A percentile compares a stretch with the other conserved stretches of the same genome.
Evolutionary conservation across 352 stramenopile genomes (phyloP).

Genomic region (Blastocystis sp.): DNA sequence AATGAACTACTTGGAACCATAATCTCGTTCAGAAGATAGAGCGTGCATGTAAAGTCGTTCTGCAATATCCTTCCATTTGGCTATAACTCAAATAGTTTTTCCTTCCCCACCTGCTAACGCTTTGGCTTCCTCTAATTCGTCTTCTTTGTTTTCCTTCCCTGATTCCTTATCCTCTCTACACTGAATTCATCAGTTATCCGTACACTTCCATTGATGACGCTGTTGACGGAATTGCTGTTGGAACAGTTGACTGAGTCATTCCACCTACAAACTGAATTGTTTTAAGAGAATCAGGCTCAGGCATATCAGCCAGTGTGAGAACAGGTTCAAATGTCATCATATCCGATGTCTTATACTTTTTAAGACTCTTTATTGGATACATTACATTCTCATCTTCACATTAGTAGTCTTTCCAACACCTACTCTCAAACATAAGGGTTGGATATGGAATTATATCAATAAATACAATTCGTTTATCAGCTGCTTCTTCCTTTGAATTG

Average conservation of each 20-base stretch:
- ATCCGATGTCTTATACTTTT: conserved; percentile 29
- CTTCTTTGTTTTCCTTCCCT: background rate
- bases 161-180: background rate
- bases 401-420: background rate
- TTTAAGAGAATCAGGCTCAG: background rate
- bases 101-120: background rate
- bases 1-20: background rate
- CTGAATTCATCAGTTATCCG: background rate
- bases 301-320: background rate
- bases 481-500: background rate
- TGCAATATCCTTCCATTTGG: conserved; percentile 34
- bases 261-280: background rate
- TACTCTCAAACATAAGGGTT: conserved; percentile 50
- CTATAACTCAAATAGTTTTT: background rate
- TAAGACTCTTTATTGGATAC: conserved; percentile 19
- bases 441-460: conserved; percentile 38
- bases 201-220: background rate
- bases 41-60: background rate
- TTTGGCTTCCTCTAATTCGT: background rate
- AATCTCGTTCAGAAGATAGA: background rate
- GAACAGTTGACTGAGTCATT: background rate
- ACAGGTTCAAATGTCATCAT: conserved; percentile 19
- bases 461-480: conserved; percentile 28
- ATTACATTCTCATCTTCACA: conserved; percentile 32
- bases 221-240: background rate